A percentile compares a stretch with the other conserved stretches of the same genome.
Conservation (phyloP, 2,329 filamentous ascomycete genomes). For the Trichophyton rubrum region DNA sequence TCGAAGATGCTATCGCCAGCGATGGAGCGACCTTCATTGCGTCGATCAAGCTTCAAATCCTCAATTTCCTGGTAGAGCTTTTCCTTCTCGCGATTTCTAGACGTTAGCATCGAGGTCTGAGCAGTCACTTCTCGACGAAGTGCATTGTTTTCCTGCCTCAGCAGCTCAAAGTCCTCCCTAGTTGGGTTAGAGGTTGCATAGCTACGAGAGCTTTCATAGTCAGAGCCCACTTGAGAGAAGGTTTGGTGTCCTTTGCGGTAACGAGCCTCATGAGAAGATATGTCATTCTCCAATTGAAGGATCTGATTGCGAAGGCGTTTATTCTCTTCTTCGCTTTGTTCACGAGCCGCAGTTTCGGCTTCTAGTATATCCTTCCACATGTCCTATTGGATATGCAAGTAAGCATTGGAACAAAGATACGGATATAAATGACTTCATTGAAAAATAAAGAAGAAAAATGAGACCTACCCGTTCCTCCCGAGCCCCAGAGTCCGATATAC, state of each 20-base stretch:
- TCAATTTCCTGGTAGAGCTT: conserved; percentile 94
- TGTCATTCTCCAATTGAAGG: conserved; percentile 49
- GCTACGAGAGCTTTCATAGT: conserved; percentile 32
- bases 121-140: conserved; percentile 83
- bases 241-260: conserved; percentile 27
- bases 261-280: conserved; percentile 20
- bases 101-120: conserved; percentile 95
- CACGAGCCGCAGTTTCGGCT: conserved; percentile 75
- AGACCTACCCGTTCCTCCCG: conserved; percentile 36
- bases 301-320: conserved; percentile 72
- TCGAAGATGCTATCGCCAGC: conserved; percentile 85
- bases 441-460: neutral
- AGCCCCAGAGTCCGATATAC: conserved; percentile 38
- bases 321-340: conserved; percentile 84
- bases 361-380: conserved; percentile 94
- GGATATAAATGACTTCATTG: neutral
- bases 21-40: conserved; percentile 48
- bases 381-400: conserved; percentile 40
- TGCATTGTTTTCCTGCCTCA: conserved; percentile 86
- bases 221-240: conserved; percentile 28
- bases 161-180: conserved; percentile 62
- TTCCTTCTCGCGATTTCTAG: conserved; percentile 88
- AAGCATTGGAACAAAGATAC: neutral
- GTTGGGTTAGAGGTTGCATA: conserved; percentile 52
- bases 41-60: conserved; percentile 79